Evolutionary conservation across 2,329 filamentous ascomycete species (phyloP), one percentile per base, ranked within the genome.

Genomic region (Aspergillus thermomutatus): DNA sequence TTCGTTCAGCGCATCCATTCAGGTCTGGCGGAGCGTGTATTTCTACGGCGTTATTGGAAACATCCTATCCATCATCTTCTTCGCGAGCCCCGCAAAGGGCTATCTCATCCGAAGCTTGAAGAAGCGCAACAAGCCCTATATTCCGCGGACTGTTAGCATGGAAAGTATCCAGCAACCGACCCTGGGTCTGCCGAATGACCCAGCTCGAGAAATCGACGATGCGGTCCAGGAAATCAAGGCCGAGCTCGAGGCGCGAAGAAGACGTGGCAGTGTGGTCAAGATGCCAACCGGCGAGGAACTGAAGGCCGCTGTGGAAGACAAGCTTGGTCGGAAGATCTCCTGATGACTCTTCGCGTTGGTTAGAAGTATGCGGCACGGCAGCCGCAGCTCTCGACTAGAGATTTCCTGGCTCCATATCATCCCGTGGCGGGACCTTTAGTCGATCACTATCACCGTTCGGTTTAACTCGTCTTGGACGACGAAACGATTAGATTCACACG

Each of bases 21-120:
- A 81, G 2, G 87, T 90, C 56, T 99, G 94, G 94, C 77, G 84
- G 0, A 85, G 90, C 45, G 89, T 97, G 37, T 94, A 96, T 77
- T 97, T 92, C 77, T 99, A 95, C 75, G 86, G 84, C 31, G 79
- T 94, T 54, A 69, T 92, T 59, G 87, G 86, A 63, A 89, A 89
- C 1, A 75, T 79, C 9, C 71, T 77, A 0, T 84, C 86, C 19
- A 84, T 92, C 55, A 83, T 79, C 7, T 88, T 96, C 77, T 96
- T 97, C 69, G 83, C 87, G 43, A 91, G 89, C 1, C 91, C 91
- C 0, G 89, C 85, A 2, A 95, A 92, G 72, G 74, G 77, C 4
- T 72, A 66, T 62, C 77, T 92, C 0, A 78, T 79, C 58, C 80
- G 81, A 65, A 75, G 77, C 56, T 75, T 91, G 7, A 87, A 90